Evolutionary conservation across 1,284 basidiomycete species (phyloP).

Genomic region (Moesziomyces aphidis): DNA sequence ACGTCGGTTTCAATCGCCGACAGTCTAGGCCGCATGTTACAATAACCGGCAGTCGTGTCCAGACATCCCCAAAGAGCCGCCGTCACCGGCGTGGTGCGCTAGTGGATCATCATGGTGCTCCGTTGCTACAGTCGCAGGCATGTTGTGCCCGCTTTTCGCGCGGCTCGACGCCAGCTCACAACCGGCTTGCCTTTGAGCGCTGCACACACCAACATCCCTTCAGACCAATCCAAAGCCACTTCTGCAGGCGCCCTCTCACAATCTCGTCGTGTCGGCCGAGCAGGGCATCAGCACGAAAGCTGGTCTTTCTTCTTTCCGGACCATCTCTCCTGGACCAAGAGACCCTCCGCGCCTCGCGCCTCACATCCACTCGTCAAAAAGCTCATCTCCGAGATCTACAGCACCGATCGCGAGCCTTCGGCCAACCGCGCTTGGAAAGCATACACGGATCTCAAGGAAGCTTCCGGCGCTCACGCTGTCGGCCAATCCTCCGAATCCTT

Average conservation of each 20-base stretch:
- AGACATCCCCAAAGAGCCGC: background rate
- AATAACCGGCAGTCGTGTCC: background rate
- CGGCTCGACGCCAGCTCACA: constrained; percentile 9
- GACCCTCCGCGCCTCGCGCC: constrained; percentile 6
- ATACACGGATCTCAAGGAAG: constrained; percentile 45
- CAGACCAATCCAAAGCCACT: background rate
- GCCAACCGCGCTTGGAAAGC: constrained; percentile 52
- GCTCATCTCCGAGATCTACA: constrained; percentile 49
- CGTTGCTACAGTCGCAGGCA: constrained; percentile 45
- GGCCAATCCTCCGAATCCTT: constrained; percentile 10
- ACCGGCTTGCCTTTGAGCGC: background rate
- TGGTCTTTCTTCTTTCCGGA: constrained; percentile 51
- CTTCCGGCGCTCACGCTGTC: constrained; percentile 8
- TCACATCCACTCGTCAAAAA: constrained; percentile 52
- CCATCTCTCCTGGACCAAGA: constrained; percentile 20
- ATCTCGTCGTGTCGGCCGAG: background rate
- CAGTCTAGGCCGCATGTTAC: no score
- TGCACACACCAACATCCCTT: constrained; percentile 1
- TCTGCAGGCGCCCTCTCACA: background rate
- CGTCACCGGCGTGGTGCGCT: background rate
- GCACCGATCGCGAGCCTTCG: constrained; percentile 25
- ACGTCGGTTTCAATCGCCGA: no score
- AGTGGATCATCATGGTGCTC: constrained; percentile 26
- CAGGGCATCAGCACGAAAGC: constrained; percentile 17
- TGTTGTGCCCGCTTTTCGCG: constrained; percentile 25